Evolutionary conservation across 345 rosid species (phyloP), one percentile per base, ranked within the genome.

Genomic region (Brassica incana): DNA sequence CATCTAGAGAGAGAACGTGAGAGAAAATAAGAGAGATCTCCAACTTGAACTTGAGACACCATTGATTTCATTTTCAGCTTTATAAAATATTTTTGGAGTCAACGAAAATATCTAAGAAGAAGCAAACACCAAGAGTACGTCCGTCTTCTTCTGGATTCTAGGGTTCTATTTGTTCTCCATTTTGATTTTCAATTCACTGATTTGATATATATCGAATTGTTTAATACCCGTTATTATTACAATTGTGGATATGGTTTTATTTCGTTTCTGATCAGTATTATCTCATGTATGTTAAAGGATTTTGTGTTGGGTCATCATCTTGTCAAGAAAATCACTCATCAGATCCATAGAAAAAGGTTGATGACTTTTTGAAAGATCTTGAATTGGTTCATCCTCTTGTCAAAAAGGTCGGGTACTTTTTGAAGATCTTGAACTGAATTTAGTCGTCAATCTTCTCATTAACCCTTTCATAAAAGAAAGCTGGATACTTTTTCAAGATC

Each of bases 131-230:
- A 50, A 68, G 70, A 74, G 82, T 79, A 79, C 66, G 78, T 79
- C 70, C 73, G 82, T 79, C 69, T 73, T 79, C 76, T 65, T 72
- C 45, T 78, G 77, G 62, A 72, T 72, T 74, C 82, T 79, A 79
- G 82, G 78, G 71, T 69, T 79, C 25, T 54, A 54, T 16, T 78
- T 74, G 70, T 45, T 73, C 74, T 48, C 61, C 40, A 67, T 36
- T 33, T 78, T 72, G 12, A 52, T 58, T 1, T 78, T 29, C 25
- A 10, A 66, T 72, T 32, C 18, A 16, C 33, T 16, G 8, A 71
- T 56, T 32, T 58, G 2, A 56, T 11, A 25, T 62, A 36, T 36
- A 36, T 43, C 16, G 60, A 45, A 45, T 45, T 45, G 1, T 40
- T 78, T 66, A 10, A 15, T 65, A 18, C 35, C 15, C 3, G 5